Base-by-base conservation (phyloP, 345 rosid species). In the Psidium guajava region DNA sequence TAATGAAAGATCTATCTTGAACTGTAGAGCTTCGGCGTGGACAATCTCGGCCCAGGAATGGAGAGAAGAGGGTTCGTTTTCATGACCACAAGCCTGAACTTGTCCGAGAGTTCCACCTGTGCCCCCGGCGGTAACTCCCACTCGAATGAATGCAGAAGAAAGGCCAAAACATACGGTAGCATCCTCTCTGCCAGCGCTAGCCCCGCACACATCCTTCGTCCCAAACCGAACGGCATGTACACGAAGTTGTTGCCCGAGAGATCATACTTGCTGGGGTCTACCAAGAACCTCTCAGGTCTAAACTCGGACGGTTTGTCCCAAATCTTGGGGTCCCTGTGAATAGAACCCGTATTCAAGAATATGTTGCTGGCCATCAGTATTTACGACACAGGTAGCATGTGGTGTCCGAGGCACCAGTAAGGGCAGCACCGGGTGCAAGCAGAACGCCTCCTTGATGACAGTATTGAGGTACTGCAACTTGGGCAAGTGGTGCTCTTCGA, bases 271-370 rank as follows among this genome's bases (percentile, higher is more conserved):
- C 74, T 15, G 40, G 42, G 74, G 27, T 27, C 74, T 61, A 27
- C 74, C 74, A 28, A 61, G 74, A 61, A 15, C 74, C 74, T 61
- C 74, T 28, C 21, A 7, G 74, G 74, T 61, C 74, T 27, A 2
- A 61, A 61, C 40, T 61, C 40, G 5, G 16, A 61, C 0, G 40
- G 11, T 14, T 15, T 61, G 74, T 61, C 74, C 74, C 74, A 61
- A 6, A 27, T 61, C 42, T 28, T 28, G 74, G 74, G 40, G 40
- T 61, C 74, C 28, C 40, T 28, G 8, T 61, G 42, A 20, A 61
- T 28, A 28, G 28, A 61, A 6, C 90, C 92, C 74, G 88, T 7
- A 15, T 61, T 61, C 42, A 61, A 28, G 74, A 61, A 61, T 61
- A 61, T 28, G 74, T 61, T 61, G 28, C 40, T 28, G 21, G 40